These are phyloP conservation scores for Trichopus zeylanicus DNA, from an alignment of 116 monocot genomes.

Conservation along the genomic window DNA sequence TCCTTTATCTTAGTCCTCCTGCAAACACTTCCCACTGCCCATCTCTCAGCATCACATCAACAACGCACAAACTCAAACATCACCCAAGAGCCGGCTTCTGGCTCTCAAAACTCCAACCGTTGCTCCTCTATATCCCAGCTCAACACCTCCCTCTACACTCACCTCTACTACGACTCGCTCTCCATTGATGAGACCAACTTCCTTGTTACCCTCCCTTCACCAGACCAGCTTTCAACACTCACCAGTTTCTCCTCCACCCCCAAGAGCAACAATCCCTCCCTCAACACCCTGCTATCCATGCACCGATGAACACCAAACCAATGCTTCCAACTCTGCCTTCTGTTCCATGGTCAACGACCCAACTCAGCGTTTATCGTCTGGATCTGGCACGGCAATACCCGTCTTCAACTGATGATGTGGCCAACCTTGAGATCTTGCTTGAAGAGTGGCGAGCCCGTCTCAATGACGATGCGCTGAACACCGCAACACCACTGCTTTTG, in stretches of 20 bases:
- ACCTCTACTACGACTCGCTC: constrained; percentile 65
- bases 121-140: constrained; percentile 48
- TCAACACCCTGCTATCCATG: constrained; percentile 63
- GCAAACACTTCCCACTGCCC: background rate
- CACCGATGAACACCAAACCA: constrained; percentile 13
- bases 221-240: constrained; percentile 5
- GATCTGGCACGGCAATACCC: constrained; percentile 56
- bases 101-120: constrained; percentile 38
- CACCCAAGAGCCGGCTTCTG: constrained; percentile 64
- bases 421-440: constrained; percentile 22
- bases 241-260: constrained; percentile 17
- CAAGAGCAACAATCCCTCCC: constrained; percentile 20
- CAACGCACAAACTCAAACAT: constrained; percentile 3
- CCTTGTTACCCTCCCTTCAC: constrained; percentile 15
- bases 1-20: background rate
- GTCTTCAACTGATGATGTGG: constrained; percentile 20
- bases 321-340: constrained; percentile 30
- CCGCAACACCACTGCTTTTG: constrained; percentile 25
- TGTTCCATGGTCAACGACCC: constrained; percentile 34
- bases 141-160: constrained; percentile 65
- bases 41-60: background rate
- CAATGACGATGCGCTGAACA: constrained; percentile 11
- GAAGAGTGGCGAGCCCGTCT: constrained; percentile 33
- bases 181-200: constrained; percentile 24
- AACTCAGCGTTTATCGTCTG: constrained; percentile 38